These are phyloP conservation scores for Monilinia fructigena DNA, from an alignment of 2,329 filamentous ascomycete species.

Conservation along the genomic window DNA sequence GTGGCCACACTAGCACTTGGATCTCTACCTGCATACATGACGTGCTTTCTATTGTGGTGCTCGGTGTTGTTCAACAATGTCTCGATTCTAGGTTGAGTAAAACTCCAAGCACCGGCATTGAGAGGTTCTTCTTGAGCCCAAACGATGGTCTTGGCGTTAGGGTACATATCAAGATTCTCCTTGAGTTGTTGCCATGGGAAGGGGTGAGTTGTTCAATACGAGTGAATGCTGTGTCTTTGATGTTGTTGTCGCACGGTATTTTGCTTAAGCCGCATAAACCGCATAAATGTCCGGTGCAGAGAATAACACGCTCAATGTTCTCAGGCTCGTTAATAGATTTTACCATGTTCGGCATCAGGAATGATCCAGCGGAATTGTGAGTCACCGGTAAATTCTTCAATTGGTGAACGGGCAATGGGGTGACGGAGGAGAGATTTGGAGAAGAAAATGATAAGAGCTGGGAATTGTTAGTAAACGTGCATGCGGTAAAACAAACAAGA, in stretches of 20 bases:
- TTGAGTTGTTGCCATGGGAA: constrained; percentile 98
- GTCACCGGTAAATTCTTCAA: constrained; percentile 88
- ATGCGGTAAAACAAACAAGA: constrained; percentile 30
- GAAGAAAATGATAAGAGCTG: constrained; percentile 95
- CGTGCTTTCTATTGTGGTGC: constrained; percentile 89
- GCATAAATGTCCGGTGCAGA: constrained; percentile 96
- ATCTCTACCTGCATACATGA: constrained; percentile 94
- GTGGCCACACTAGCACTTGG: constrained; percentile 93
- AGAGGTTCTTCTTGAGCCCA: constrained; percentile 98
- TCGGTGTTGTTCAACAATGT: constrained; percentile 90
- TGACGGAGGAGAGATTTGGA: constrained; percentile 95
- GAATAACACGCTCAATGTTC: constrained; percentile 88
- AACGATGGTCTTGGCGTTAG: constrained; percentile 95
- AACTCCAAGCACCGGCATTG: constrained; percentile 95
- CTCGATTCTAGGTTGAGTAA: constrained; percentile 96
- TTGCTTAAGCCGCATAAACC: constrained; percentile 88
- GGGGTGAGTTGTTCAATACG: constrained; percentile 94
- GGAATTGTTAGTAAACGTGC: constrained; percentile 29
- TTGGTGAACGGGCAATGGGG: constrained; percentile 81
- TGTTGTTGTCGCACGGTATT: constrained; percentile 85
- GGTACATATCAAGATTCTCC: constrained; percentile 95
- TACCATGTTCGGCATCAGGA: constrained; percentile 79
- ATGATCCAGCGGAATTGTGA: constrained; percentile 98
- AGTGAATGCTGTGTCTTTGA: constrained; percentile 90
- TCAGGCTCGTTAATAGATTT: constrained; percentile 72